Percentiles rank a stretch among this genome's conserved stretches.
Conservation (phyloP, 768 basidiomycete species). For the Podaxis sp. region DNA sequence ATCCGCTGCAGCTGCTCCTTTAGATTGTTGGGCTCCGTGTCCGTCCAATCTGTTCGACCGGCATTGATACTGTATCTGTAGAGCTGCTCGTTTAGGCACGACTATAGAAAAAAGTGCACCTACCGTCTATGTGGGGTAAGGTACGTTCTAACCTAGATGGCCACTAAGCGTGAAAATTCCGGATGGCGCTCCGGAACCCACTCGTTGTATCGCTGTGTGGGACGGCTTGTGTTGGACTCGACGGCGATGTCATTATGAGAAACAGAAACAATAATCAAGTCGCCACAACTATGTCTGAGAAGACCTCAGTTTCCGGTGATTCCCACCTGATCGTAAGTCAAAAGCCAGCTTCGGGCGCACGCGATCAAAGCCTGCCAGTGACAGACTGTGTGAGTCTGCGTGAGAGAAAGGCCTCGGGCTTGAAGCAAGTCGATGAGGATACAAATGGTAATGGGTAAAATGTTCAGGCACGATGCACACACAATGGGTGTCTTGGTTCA, state of each 20-base stretch:
- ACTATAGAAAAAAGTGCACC: not conserved
- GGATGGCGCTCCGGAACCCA: not conserved
- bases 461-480: not conserved
- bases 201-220: not conserved
- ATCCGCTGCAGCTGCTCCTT: not conserved
- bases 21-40: not conserved
- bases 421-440: not conserved
- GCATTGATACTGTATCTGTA: not conserved
- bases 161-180: not conserved
- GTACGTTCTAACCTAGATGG: not conserved
- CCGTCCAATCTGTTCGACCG: not conserved
- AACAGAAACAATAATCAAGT: not conserved
- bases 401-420: not conserved
- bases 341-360: not conserved
- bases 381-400: conserved; percentile 5
- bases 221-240: not conserved
- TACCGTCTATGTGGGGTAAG: not conserved
- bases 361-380: not conserved
- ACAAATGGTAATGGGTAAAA: not conserved
- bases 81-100: not conserved
- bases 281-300: not conserved
- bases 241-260: not conserved
- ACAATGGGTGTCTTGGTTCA: not conserved
- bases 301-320: not conserved
- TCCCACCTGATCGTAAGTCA: not conserved